Evolutionary conservation across 208 protist genomes (phyloP), one percentile per base, ranked within the genome.

Genomic region (Leishmania guyanensis): DNA sequence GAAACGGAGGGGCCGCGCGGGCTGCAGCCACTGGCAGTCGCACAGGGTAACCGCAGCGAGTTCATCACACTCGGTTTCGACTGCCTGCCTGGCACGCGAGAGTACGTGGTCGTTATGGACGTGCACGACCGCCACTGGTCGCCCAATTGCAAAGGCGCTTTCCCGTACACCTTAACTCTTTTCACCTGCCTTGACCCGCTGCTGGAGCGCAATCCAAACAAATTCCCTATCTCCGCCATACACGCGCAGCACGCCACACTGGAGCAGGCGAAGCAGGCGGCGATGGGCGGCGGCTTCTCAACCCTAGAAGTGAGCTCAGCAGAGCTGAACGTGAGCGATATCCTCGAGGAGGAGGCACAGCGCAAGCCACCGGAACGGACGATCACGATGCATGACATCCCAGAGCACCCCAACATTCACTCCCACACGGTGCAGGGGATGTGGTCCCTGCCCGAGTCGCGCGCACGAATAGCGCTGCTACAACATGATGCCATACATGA

Each of bases 11-110:
- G 91, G 20, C 75, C 80, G 8, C 72, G 62, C 64, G 62, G 64
- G n/a, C 80, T 89, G 79, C 74, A 80, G 50, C 81, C 89, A 4
- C 69, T 96, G 8, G 86, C 91, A 66, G 51, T 83, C 10, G 80
- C 85, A 39, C 53, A 75, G 14, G 93, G 89, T 70, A 66, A 75
- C 72, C 88, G 87, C 79, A 86, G 83, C 76, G 75, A 86, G 20
- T 84, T 86, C 43, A 75, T 89, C 70, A 94, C 89, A n/a, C 56
- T 90, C 43, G 90, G 89, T 78, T 96, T 96, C 79, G 90, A 91
- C 84, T 93, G 89, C 69, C 90, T 90, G 26, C 83, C 90, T 48
- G 93, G 93, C 22, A 90, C 86, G 43, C 87, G 81, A 12, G 77
- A 94, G 68, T 86, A 94, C 56, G 78, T 96, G 36, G 87, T 94